A percentile compares a stretch with the other conserved stretches of the same genome.
Conservation (phyloP, 371 early-diverging fungal species). For the Batkoa obscura region DNA sequence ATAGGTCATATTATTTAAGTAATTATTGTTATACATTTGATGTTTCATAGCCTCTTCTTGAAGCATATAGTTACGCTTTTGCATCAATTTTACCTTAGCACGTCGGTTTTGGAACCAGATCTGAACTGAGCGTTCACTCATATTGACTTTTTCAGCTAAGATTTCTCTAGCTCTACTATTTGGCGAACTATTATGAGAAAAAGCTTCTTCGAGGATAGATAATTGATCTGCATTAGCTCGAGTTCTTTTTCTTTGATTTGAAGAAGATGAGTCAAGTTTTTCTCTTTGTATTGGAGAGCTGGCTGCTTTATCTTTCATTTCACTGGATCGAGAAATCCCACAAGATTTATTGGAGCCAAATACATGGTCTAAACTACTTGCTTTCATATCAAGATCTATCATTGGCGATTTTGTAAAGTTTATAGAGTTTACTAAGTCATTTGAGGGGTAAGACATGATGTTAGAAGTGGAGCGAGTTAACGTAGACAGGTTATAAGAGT, state of each 20-base stretch:
- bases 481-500: too few species aligned
- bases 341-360: too few species aligned
- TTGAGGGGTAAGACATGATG: too few species aligned
- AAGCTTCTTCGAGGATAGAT: constrained; percentile 49
- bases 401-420: too few species aligned
- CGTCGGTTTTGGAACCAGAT: constrained; percentile 99
- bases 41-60: constrained; percentile 19
- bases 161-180: constrained; percentile 66
- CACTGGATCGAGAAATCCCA: too few species aligned
- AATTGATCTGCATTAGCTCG: constrained; percentile 29
- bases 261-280: too few species aligned
- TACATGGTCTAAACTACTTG: too few species aligned
- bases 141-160: constrained; percentile 67
- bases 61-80: constrained; percentile 21
- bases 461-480: too few species aligned
- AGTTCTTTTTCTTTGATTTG: constrained; percentile 6
- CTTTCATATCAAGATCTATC: too few species aligned
- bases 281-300: too few species aligned
- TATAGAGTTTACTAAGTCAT: too few species aligned
- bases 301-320: too few species aligned
- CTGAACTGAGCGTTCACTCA: constrained; percentile 89
- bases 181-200: constrained; percentile 38
- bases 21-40: constrained; percentile 6
- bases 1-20: not conserved
- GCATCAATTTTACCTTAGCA: constrained; percentile 70